phyloP scores from a whole-genome alignment of 208 protist species.

The Giardia duodenalis region DNA sequence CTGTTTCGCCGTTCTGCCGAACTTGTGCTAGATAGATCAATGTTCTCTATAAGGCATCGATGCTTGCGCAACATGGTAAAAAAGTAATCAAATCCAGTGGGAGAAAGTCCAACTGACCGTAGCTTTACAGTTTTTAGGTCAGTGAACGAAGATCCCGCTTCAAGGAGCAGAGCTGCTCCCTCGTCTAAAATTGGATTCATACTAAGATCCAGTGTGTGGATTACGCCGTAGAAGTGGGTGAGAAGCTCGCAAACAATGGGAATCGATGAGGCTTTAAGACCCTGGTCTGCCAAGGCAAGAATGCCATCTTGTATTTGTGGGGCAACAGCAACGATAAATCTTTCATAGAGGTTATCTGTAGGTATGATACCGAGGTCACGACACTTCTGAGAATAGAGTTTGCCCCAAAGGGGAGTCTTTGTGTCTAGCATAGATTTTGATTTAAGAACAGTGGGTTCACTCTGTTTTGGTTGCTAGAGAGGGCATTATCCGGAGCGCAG shows the following conservation, averaged over 20 bases:
- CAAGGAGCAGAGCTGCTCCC: not conserved
- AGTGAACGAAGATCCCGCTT: not conserved
- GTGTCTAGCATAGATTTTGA: not conserved
- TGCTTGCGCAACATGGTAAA: not conserved
- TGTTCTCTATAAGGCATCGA: not conserved
- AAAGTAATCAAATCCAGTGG: not conserved
- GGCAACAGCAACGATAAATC: not conserved
- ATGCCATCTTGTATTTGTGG: not conserved
- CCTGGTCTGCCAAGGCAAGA: not conserved
- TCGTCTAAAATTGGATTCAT: not conserved
- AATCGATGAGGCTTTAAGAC: not conserved
- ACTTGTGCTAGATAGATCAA: not conserved
- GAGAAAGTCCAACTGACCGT: not conserved
- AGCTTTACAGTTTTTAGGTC: not conserved
- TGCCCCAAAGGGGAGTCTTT: not conserved
- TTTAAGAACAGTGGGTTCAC: too few relatives aligned
- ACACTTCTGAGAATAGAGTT: not conserved
- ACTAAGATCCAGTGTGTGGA: not conserved
- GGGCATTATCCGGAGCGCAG: too few relatives aligned
- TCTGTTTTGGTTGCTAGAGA: too few relatives aligned
- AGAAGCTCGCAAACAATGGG: not conserved
- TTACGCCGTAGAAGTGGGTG: not conserved
- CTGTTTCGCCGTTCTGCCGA: not conserved
- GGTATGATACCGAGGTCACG: not conserved
- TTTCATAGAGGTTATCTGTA: not conserved